Conservation (phyloP, 2,329 filamentous ascomycete species). For the Ceratocystis smalleyi region DNA sequence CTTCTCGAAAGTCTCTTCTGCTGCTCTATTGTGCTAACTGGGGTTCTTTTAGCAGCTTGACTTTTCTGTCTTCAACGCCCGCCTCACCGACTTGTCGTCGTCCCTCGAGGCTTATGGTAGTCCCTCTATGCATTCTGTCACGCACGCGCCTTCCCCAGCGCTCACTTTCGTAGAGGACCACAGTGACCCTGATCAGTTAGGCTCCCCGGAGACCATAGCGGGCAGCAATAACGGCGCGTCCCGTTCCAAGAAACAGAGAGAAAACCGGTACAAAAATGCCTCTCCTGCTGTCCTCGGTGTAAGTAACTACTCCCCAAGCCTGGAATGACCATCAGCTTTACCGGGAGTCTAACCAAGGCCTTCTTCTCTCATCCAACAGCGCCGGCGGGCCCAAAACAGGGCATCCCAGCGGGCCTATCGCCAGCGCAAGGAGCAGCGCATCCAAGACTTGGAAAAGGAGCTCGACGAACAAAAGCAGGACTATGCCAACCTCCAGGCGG, state of each 20-base stretch:
- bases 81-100: neutral
- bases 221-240: constrained; percentile 16
- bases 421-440: constrained; percentile 22
- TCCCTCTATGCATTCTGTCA: neutral
- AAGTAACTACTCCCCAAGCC: constrained; percentile 20
- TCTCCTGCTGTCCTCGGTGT: constrained; percentile 35
- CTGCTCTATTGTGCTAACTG: neutral
- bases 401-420: constrained; percentile 24
- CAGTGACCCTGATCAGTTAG: neutral
- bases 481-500: constrained; percentile 23
- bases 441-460: constrained; percentile 16
- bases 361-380: constrained; percentile 17
- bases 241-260: constrained; percentile 32
- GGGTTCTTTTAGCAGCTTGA: neutral
- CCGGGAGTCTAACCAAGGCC: constrained; percentile 7
- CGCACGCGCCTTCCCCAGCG: neutral
- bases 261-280: constrained; percentile 39
- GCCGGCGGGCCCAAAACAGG: constrained; percentile 24
- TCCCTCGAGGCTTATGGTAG: neutral
- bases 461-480: neutral
- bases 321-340: neutral
- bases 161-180: constrained; percentile 14
- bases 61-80: neutral
- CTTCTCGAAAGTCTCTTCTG: neutral
- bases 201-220: constrained; percentile 21